These are phyloP conservation scores for Populus pruinosa DNA, from an alignment of 345 rosid genomes.

Conservation along the genomic window DNA sequence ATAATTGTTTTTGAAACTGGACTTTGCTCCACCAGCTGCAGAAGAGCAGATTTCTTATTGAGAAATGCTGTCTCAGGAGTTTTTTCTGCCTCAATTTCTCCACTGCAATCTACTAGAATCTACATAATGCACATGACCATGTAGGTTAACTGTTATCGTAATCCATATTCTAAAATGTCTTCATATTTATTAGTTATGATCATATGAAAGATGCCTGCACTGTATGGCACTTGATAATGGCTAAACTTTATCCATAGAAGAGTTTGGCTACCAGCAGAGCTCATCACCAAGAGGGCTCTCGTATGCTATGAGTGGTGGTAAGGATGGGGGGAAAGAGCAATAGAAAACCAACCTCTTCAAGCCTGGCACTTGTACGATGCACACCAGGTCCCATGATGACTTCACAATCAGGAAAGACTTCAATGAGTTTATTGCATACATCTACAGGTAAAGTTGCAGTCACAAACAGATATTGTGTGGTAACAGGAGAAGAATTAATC, in stretches of 20 bases:
- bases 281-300: neutral
- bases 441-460: slow-evolving; percentile 87
- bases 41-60: slow-evolving; percentile 77
- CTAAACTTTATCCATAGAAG: too few species aligned
- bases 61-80: slow-evolving; percentile 67
- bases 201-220: neutral
- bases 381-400: slow-evolving; percentile 91
- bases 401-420: slow-evolving; percentile 78
- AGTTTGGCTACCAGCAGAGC: neutral
- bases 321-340: neutral
- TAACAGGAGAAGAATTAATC: slow-evolving; percentile 64
- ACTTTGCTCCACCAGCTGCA: slow-evolving; percentile 57
- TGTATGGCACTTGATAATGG: neutral
- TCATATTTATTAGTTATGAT: neutral
- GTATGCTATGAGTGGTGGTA: too few species aligned
- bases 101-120: slow-evolving; percentile 92
- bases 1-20: slow-evolving; percentile 73
- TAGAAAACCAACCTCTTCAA: slow-evolving; percentile 69
- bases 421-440: slow-evolving; percentile 78
- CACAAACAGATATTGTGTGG: slow-evolving; percentile 79
- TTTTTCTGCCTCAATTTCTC: slow-evolving; percentile 58
- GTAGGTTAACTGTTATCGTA: slow-evolving; percentile 5
- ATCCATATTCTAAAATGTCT: neutral
- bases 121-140: slow-evolving; percentile 26
- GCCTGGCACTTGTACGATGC: slow-evolving; percentile 75